Base-by-base conservation (phyloP, 2,329 filamentous ascomycete species). In the Dendrostoma leiphaemia region DNA sequence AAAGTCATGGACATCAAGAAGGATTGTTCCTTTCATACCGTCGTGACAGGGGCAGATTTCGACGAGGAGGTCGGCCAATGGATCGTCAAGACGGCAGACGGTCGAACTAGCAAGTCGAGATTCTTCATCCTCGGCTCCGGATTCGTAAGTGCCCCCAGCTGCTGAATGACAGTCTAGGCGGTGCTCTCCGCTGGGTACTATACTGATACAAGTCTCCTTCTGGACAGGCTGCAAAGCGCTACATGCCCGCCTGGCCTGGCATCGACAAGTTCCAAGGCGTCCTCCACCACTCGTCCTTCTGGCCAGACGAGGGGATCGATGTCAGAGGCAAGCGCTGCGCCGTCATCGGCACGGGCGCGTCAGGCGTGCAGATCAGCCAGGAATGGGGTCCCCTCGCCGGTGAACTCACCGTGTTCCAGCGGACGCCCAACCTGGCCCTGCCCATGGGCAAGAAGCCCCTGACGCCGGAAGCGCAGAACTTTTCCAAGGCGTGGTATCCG, bases 401-500 rank as follows among this genome's bases (percentile, higher is more conserved):
- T 6, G 67, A 78, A 1, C 59, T 89, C 23, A 76, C 69, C 3
- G 81, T 89, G 32, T 87, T 88, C 65, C 84, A 88, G 61, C 77
- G 86, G 10, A 88, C 84, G 1, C 85, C 86, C 0, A 89, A 88
- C 55, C 70, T 86, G 6, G 82, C 82, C 0, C 61, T 88, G 0
- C 84, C 84, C 0, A 86, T 89, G 82, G 73, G 76, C 2, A 75
- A 78, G 54, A 68, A 71, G 2, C 37, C 69, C 1, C 69, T 85
- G 26, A 76, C 74, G 1, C 68, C 65, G 10, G 72, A 77, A 53
- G 78, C 83, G 57, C 80, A 86, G 61, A 69, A 80, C 23, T 62
- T 63, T 2, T 64, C 61, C 21, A 79, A 80, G 60, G 60, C 58
- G 7, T 67, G 65, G 32, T 82, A 82, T 47, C 72, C 69, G 0